Evolutionary conservation across 192 early-diverging fungal species (phyloP), one percentile per base, ranked within the genome.

Genomic region (Rhizophagus sp.): DNA sequence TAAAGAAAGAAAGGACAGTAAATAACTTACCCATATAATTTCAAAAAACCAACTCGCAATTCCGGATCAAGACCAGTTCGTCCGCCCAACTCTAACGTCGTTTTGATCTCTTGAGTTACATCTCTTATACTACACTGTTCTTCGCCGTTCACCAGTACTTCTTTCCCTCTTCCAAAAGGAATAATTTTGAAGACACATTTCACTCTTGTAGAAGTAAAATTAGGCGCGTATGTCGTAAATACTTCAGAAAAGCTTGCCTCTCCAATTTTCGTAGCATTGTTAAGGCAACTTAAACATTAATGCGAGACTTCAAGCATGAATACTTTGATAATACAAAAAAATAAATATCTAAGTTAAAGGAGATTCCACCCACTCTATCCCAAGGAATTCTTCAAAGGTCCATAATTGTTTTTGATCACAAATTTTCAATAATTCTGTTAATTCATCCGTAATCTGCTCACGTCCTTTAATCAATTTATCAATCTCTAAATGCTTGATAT

Each of bases 171-270:
- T 63, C 89, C 89, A 82, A 97, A 94, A 1, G 96, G 96, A 39
- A 97, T 90, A 13, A 97, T 85, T 72, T 97, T 97, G 27, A 95
- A 85, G 4, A 94, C 94, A 10, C 92, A 86, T 39, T 88, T 88
- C 4, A 73, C 81, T 34, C 71, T 79, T 27, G 41, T 67, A 11
- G 22, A 19, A 13, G 72, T 86, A 76, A 69, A 84, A 69, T 57
- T 82, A 63, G 73, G 79, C 79, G 65, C 78, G 81, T 74, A 83
- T 79, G 80, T 76, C 12, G 84, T 79, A 79, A 90, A 97, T 1
- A 96, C 96, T 79, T 96, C 95, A 3, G 94, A 93, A 76, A 92
- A 97, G 3, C 92, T 94, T 4, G 96, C 94, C 76, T 97, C 96
- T 47, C 93, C 95, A 64, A 97, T 89, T 84, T 97, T 96, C 68